phyloP scores from a whole-genome alignment of 1,139 yeast species.

The Yamadazyma conglobata region DNA sequence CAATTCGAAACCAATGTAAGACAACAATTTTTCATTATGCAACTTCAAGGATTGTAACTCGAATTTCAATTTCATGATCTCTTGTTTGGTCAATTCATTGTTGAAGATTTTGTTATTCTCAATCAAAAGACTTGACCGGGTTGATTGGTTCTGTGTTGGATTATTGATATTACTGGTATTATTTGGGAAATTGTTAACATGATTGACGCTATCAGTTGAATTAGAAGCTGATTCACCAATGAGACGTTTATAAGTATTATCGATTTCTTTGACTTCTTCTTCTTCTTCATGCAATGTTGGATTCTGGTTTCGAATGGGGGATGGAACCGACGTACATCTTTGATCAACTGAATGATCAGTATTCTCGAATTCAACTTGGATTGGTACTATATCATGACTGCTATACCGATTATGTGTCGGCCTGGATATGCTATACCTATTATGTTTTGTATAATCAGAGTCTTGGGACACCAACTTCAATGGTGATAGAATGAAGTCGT shows the following conservation, averaged over 20 bases:
- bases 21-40: slow-evolving; percentile 54
- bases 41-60: slow-evolving; percentile 52
- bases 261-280: slow-evolving; percentile 8
- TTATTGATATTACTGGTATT: slow-evolving; percentile 4
- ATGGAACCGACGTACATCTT: slow-evolving; percentile 32
- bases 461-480: slow-evolving; percentile 29
- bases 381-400: slow-evolving; percentile 45
- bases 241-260: slow-evolving; percentile 11
- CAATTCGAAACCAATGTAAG: slow-evolving; percentile 55
- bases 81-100: slow-evolving; percentile 45
- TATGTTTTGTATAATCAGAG: slow-evolving; percentile 8
- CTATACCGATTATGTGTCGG: slow-evolving; percentile 41
- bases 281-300: slow-evolving; percentile 12
- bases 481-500: slow-evolving; percentile 44
- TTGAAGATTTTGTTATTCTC: slow-evolving; percentile 23
- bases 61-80: slow-evolving; percentile 49
- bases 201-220: not conserved
- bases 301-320: slow-evolving; percentile 7
- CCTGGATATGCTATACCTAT: slow-evolving; percentile 28
- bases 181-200: no score
- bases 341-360: slow-evolving; percentile 4
- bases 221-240: slow-evolving; percentile 13
- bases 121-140: slow-evolving; percentile 37
- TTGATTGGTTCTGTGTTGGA: slow-evolving; percentile 4
- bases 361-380: slow-evolving; percentile 43